Percentiles rank a stretch among this genome's conserved stretches.
Conservation (phyloP, 495 filamentous ascomycete species). For the Penicillium macrosclerotiorum region DNA sequence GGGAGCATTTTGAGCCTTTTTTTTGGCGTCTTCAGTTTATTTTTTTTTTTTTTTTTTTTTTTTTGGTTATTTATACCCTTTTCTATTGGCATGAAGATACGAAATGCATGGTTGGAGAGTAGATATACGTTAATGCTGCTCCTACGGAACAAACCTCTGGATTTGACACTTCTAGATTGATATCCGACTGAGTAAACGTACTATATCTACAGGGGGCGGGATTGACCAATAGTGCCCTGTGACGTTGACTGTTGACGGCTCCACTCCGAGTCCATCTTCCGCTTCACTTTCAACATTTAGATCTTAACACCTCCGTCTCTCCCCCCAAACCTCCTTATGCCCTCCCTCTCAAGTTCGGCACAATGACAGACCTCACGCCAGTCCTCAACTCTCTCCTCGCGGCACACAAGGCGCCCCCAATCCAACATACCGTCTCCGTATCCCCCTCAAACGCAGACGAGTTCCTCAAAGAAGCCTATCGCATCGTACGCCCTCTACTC, state of each 20-base stretch:
- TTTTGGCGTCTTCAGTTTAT: too few species aligned
- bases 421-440: neutral
- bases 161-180: too few species aligned
- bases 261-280: too few species aligned
- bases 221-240: slow-evolving; percentile 1
- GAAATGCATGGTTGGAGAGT: slow-evolving; percentile 1
- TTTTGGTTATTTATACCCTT: slow-evolving; percentile 25
- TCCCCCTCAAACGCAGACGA: slow-evolving; percentile 60
- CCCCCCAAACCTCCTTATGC: slow-evolving; percentile 1
- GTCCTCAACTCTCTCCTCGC: slow-evolving; percentile 61
- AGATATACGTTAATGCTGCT: too few species aligned
- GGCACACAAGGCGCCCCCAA: slow-evolving; percentile 33
- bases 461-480: slow-evolving; percentile 93
- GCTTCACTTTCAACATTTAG: neutral
- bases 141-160: too few species aligned
- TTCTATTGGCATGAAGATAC: slow-evolving; percentile 15
- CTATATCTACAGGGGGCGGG: too few species aligned
- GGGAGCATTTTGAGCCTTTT: slow-evolving; percentile 16
- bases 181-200: too few species aligned
- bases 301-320: neutral
- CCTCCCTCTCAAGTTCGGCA: slow-evolving; percentile 11
- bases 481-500: slow-evolving; percentile 68
- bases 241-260: slow-evolving; percentile 7
- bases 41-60: too few species aligned
- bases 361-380: slow-evolving; percentile 71